phyloP scores from a whole-genome alignment of 78 protist species.

The Guillardia theta region DNA sequence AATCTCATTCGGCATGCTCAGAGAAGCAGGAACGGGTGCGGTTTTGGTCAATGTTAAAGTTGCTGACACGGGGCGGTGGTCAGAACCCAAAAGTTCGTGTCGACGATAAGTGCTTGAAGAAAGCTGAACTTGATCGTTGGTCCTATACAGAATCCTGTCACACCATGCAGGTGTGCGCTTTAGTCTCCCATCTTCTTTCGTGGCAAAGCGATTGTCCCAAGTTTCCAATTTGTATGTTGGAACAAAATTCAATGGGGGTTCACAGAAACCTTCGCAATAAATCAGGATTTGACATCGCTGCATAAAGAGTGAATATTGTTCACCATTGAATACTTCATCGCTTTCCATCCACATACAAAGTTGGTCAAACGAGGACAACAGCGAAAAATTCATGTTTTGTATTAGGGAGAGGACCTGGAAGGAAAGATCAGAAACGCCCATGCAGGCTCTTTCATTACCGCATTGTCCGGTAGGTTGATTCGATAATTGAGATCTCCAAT shows the following conservation, averaged over 20 bases:
- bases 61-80: conserved; percentile 9
- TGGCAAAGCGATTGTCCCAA: neutral
- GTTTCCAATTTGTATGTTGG: neutral
- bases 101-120: neutral
- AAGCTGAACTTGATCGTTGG: neutral
- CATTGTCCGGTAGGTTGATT: neutral
- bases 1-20: no score
- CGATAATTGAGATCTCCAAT: neutral
- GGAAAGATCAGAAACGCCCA: no score
- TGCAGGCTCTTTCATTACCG: no score
- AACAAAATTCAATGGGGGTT: neutral
- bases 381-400: neutral
- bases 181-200: neutral
- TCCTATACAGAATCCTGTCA: neutral
- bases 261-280: neutral
- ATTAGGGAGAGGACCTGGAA: no score
- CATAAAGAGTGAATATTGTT: no score
- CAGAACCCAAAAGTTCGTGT: neutral
- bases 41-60: no score
- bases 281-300: no score
- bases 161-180: conserved; percentile 1
- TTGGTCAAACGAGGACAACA: neutral
- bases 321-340: neutral
- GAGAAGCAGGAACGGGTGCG: no score
- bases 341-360: neutral